Base-by-base conservation (phyloP, 257 asterid genomes). In the Solanum chmielewskii region DNA sequence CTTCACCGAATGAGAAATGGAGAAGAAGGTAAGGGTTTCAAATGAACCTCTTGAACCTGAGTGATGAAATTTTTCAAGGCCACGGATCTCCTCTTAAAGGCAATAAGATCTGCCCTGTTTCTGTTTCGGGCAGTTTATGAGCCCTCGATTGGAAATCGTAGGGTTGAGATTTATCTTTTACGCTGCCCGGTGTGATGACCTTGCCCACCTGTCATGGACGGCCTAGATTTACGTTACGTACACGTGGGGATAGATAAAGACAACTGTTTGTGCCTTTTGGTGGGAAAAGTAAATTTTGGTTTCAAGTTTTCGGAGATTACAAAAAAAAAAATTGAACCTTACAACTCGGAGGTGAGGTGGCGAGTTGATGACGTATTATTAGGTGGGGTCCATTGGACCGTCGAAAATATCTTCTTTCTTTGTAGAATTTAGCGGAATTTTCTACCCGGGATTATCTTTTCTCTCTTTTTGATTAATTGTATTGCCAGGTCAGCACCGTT, bases 91-190 rank as follows among this genome's bases (percentile, higher is more conserved):
- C 47, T 80, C 87, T 89, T 89, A 88, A 91, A 89, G 91, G 91
- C 86, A 68, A 84, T 21, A 60, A 86, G 89, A 86, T 75, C 88
- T 86, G 88, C 90, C 90, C 89, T 23, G 8, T 56, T 81, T 73
- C 71, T 45, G 83, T 42, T 81, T 56, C 89, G 93, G 93, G 92
- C 89, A 89, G 89, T 77, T 83, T 64, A 18, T 70, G 15, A 15
- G 59, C 88, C 92, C 42, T 86, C 3, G 25, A 88, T 87, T 52
- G 2, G 27, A 29, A 35, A 91, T 89, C 90, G 0, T 16, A 83
- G 82, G 89, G 92, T 41, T 4, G 41, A 12, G 39, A 47, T 71
- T 83, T 27, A 16, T 39, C 16, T 27, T 12, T 15, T 39, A 23
- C 59, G 29, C 71, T 88, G 88, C 92, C 93, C 91, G 82, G 11